Evolutionary conservation across 2,329 filamentous ascomycete genomes (phyloP).

Genomic region (Fonsecaea nubica): DNA sequence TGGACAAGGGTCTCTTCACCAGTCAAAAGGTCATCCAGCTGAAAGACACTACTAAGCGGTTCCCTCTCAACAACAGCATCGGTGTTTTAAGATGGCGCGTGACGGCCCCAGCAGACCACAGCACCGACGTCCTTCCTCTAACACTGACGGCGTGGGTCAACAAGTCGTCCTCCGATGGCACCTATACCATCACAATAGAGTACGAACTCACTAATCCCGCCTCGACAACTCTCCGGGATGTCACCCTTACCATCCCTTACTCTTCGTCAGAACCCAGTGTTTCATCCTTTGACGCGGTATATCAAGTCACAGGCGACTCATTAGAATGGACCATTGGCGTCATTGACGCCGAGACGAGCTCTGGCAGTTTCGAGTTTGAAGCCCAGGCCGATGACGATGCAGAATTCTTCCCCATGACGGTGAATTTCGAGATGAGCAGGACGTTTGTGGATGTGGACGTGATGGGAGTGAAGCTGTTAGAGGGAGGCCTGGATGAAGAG

Average conservation of each 20-base stretch:
- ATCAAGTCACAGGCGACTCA: conserved; percentile 90
- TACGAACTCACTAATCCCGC: conserved; percentile 89
- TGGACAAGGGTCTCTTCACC: conserved; percentile 87
- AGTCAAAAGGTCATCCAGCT: conserved; percentile 85
- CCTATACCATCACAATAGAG: conserved; percentile 89
- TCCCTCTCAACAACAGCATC: conserved; percentile 92
- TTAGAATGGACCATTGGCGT: conserved; percentile 92
- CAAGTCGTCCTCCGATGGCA: conserved; percentile 71
- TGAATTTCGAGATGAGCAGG: conserved; percentile 82
- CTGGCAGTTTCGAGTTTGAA: conserved; percentile 93
- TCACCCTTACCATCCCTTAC: conserved; percentile 87
- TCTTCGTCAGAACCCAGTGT: conserved; percentile 82
- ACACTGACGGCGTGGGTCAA: conserved; percentile 99
- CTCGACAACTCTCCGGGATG: conserved; percentile 70
- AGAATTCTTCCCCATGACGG: conserved; percentile 97
- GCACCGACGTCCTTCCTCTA: conserved; percentile 82
- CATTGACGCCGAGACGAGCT: conserved; percentile 80
- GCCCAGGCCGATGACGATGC: conserved; percentile 84
- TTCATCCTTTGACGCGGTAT: conserved; percentile 90
- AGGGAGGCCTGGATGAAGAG: conserved; percentile 49
- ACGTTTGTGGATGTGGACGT: conserved; percentile 95
- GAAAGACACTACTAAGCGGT: conserved; percentile 83
- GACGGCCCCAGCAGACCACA: conserved; percentile 74
- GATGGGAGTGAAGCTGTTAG: conserved; percentile 50
- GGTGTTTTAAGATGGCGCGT: conserved; percentile 93